Base-by-base conservation (phyloP, 163 green algal species). In the Coccomyxa subellipsoidea region DNA sequence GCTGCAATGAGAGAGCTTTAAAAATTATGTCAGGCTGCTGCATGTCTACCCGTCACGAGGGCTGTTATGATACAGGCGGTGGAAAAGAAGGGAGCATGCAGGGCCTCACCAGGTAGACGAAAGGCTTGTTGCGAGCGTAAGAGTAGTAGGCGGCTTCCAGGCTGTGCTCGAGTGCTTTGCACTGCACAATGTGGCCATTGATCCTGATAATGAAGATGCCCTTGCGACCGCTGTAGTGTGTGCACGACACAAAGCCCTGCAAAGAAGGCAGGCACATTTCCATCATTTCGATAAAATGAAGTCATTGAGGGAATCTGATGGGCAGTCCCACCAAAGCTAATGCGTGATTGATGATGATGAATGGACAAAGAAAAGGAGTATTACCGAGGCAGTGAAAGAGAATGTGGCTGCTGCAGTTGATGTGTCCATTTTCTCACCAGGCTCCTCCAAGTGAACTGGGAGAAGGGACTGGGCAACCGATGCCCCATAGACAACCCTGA, bases 111-210 rank as follows among this genome's bases (percentile, higher is more conserved):
- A 98, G 75, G 80, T 95, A 97, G 0, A 95, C 54, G 75, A 96
- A 98, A 25, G 94, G 93, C 85, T 96, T 96, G 66, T 96, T 97
- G 73, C 91, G 92, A 36, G 97, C 87, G 0, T 96, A 75, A 12
- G 91, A 71, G 0, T 88, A 85, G 78, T 97, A 97, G 0, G 90
- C 87, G 0, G 89, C 86, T 83, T 98, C 94, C 38, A 97, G 77
- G 0, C 90, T 89, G 21, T 92, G 90, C 78, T 95, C 95, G 31
- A 99, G 89, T 37, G 90, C 80, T 0, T 71, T 69, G 84, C 92
- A 98, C 54, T 99, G 94, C 59, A 99, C 97, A 25, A 90, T 84
- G 7, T 97, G 89, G 3, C 91, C 93, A 85, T 99, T 99, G 86
- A 99, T 96, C 89, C 99, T 99, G 25, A 99, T 90, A 10, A 99